phyloP scores from a whole-genome alignment of 768 basidiomycete species.

The Rhodocollybia butyracea region DNA sequence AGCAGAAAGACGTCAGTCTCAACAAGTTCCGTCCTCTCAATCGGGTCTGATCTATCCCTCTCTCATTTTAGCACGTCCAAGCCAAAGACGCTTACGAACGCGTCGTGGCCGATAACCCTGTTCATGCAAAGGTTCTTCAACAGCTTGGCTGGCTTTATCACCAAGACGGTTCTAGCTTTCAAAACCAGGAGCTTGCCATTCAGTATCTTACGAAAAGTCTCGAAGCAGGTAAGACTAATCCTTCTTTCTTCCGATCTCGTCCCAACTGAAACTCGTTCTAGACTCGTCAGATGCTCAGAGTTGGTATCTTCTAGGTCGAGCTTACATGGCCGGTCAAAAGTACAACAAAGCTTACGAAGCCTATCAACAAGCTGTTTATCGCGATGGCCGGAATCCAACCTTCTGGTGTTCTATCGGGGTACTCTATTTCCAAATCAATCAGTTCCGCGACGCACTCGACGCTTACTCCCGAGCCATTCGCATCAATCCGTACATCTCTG shows the following conservation, averaged over 20 bases:
- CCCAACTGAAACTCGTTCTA: slow-evolving; percentile 23
- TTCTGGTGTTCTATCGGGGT: slow-evolving; percentile 99
- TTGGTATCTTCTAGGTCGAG: slow-evolving; percentile 98
- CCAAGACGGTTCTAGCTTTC: slow-evolving; percentile 91
- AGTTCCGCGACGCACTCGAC: slow-evolving; percentile 97
- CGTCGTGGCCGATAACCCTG: slow-evolving; percentile 89
- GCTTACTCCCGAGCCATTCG: slow-evolving; percentile 98
- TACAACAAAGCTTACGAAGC: slow-evolving; percentile 99
- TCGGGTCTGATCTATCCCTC: background rate
- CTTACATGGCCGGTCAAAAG: slow-evolving; percentile 97
- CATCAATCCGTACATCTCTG: slow-evolving; percentile 96
- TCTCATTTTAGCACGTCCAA: slow-evolving; percentile 60
- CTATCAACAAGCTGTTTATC: slow-evolving; percentile 98
- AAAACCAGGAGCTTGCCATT: slow-evolving; percentile 93
- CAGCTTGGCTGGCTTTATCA: slow-evolving; percentile 98
- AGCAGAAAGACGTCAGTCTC: slow-evolving; percentile 85
- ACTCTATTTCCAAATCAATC: slow-evolving; percentile 99
- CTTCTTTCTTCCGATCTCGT: slow-evolving; percentile 2
- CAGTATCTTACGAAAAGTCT: slow-evolving; percentile 91
- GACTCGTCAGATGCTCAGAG: slow-evolving; percentile 96
- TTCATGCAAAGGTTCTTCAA: slow-evolving; percentile 95
- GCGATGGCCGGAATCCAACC: slow-evolving; percentile 97
- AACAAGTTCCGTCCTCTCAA: background rate
- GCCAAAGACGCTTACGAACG: slow-evolving; percentile 97
- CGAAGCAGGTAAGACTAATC: slow-evolving; percentile 72